Evolutionary conservation across 306 rosid genomes (phyloP).

Genomic region (Vigna radiata): DNA sequence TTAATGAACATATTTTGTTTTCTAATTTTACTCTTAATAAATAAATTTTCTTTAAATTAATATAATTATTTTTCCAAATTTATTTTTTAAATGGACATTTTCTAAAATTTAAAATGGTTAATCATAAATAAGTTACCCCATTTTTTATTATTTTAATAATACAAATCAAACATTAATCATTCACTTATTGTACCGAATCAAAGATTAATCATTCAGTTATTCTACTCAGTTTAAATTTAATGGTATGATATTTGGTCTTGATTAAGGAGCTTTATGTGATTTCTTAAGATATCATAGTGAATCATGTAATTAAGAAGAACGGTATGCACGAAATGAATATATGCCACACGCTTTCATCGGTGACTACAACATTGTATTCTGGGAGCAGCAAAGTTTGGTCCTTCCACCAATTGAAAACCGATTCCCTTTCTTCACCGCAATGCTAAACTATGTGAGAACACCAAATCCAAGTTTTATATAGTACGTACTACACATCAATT

Average conservation of each 20-base stretch:
- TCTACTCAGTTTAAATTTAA: background rate
- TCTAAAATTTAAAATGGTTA: background rate
- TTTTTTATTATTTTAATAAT: too few relatives aligned
- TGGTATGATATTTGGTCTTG: background rate
- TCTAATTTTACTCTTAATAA: too few relatives aligned
- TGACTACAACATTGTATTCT: background rate
- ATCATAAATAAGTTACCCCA: too few relatives aligned
- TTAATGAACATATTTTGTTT: too few relatives aligned
- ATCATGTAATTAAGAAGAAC: too few relatives aligned
- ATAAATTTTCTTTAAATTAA: too few relatives aligned
- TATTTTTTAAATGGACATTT: too few relatives aligned
- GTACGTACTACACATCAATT: background rate
- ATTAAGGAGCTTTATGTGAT: too few relatives aligned
- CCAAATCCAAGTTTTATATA: background rate
- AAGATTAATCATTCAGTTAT: background rate
- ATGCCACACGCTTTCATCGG: slow-evolving; percentile 6
- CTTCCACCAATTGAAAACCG: slow-evolving; percentile 12
- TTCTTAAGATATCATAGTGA: too few relatives aligned
- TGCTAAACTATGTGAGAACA: slow-evolving; percentile 12
- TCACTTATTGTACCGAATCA: background rate
- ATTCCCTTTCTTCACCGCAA: slow-evolving; percentile 21
- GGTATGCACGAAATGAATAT: background rate
- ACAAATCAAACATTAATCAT: background rate
- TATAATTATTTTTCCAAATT: too few relatives aligned
- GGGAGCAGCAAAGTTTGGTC: slow-evolving; percentile 41